These are phyloP conservation scores for Fusarium euwallaceae DNA, from an alignment of 2,329 filamentous ascomycete species.

Conservation along the genomic window DNA sequence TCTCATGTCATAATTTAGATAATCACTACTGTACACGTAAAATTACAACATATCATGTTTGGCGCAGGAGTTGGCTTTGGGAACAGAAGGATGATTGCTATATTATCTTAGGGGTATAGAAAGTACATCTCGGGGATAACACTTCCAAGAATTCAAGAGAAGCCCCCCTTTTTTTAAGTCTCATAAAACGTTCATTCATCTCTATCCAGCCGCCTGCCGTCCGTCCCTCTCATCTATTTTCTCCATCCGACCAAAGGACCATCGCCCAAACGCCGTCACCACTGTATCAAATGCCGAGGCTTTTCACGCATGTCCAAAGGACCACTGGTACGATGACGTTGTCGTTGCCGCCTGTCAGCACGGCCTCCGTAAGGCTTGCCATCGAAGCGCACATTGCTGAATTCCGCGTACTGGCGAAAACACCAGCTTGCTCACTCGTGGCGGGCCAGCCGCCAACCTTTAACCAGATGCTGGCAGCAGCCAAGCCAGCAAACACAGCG, in stretches of 20 bases:
- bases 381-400: conserved; percentile 79
- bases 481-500: conserved; percentile 82
- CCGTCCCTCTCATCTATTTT: conserved; percentile 18
- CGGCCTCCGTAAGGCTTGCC: conserved; percentile 93
- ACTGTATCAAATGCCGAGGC: conserved; percentile 68
- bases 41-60: conserved; percentile 18
- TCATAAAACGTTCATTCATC: conserved; percentile 43
- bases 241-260: not conserved
- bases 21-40: conserved; percentile 4
- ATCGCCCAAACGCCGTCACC: conserved; percentile 30
- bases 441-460: conserved; percentile 81
- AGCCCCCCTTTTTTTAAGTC: conserved; percentile 8
- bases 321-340: conserved; percentile 97
- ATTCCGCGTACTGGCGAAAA: conserved; percentile 67
- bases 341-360: conserved; percentile 96
- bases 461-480: conserved; percentile 80
- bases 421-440: conserved; percentile 54
- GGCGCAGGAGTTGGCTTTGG: conserved; percentile 21
- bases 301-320: conserved; percentile 91
- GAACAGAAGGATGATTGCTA: conserved; percentile 8
- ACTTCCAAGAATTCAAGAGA: conserved; percentile 5
- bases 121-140: conserved; percentile 15
- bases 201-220: conserved; percentile 28
- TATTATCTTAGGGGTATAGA: conserved; percentile 33
- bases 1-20: conserved; percentile 48